Evolutionary conservation across 1,284 basidiomycete genomes (phyloP).

Genomic region (Ceratobasidium sp.): DNA sequence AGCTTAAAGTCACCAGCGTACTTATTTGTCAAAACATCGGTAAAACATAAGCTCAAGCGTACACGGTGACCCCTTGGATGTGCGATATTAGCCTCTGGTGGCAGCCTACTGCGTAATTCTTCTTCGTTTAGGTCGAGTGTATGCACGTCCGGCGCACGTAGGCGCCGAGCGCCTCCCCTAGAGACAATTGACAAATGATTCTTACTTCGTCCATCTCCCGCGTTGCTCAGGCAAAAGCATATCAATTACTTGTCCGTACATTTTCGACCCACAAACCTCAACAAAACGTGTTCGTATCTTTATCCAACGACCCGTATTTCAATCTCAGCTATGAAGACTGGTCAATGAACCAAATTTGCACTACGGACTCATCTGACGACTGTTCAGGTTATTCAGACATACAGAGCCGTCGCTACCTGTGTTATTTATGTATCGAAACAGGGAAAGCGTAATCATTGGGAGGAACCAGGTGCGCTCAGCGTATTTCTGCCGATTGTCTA

Average conservation of each 20-base stretch:
- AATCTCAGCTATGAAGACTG: constrained; percentile 96
- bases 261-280: background rate
- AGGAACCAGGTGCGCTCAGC: constrained; percentile 74
- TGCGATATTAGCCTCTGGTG: background rate
- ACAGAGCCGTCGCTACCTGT: constrained; percentile 76
- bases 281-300: constrained; percentile 78
- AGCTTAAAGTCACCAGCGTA: background rate
- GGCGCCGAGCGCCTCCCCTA: background rate
- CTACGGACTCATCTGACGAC: constrained; percentile 30
- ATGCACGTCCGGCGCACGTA: background rate
- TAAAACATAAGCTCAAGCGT: background rate
- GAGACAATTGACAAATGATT: background rate
- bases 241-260: background rate
- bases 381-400: constrained; percentile 84
- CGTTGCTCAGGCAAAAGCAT: background rate
- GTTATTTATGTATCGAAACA: constrained; percentile 90
- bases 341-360: constrained; percentile 62
- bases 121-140: background rate
- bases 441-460: constrained; percentile 93
- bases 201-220: background rate
- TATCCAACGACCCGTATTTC: constrained; percentile 89
- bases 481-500: background rate
- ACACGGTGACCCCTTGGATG: background rate
- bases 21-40: background rate
- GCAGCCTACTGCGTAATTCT: too few relatives aligned